Evolutionary conservation across 208 protist genomes (phyloP), one percentile per base, ranked within the genome.

Genomic region (Trypanosoma mega): DNA sequence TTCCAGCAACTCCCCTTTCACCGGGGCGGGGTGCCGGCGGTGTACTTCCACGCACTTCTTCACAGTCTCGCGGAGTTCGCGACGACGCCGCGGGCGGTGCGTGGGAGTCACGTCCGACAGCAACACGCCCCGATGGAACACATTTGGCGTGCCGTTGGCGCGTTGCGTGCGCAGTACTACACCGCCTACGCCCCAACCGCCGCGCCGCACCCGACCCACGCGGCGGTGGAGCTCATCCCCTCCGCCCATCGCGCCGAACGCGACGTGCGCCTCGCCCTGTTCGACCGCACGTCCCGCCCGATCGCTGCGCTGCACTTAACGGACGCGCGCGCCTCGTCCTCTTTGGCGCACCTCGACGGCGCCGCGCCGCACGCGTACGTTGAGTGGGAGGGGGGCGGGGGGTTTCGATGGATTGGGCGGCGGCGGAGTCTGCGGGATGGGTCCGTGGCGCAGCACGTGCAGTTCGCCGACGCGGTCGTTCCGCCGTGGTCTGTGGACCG

Each of bases 11-110:
- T 74, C 0, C 72, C 82, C 23, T 88, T 95, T 65, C 36, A 66
- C 41, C 41, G 74, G 50, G 54, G 63, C 31, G 65, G 63, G 0
- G 60, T 89, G 1, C 60, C 77, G 0, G 71, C 72, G 9, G 24
- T 87, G 21, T 95, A 95, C 62, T 87, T 80, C 43, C 80, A 91
- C 78, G 74, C 83, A 14, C 76, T 92, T 27, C 69, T 95, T 45
- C 75, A 87, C 64, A 78, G 77, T 24, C 72, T 95, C 33, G 84
- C 83, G 9, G 80, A 91, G 75, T 93, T 92, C 48, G 72, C 81
- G 14, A 78, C 82, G 59, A 88, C 83, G 3, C 80, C 88, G 51
- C 76, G 82, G 11, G 62, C 74, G 2, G 61, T 78, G 39, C 74
- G 63, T 3, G 53, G 71, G 18, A 88, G 71, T 26, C 56, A 68